Conservation (phyloP, 257 asterid species). For the Plantago ovata region DNA sequence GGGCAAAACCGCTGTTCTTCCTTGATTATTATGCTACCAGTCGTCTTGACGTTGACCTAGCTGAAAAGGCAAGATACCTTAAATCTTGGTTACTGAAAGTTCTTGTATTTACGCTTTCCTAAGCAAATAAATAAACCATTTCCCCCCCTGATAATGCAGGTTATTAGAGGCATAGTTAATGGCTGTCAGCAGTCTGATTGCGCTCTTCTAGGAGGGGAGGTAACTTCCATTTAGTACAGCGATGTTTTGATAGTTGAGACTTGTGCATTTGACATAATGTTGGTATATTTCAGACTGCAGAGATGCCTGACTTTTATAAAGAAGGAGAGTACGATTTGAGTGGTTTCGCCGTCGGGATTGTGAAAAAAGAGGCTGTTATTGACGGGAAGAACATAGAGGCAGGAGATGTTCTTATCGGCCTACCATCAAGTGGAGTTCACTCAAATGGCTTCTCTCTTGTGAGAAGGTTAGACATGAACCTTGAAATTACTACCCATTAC, state of each 20-base stretch:
- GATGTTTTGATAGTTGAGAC: no score
- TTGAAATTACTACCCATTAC: no score
- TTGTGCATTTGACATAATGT: slow-evolving; percentile 10
- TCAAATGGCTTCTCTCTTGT: slow-evolving; percentile 92
- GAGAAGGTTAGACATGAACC: slow-evolving; percentile 49
- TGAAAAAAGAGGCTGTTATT: slow-evolving; percentile 67
- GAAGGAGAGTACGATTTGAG: slow-evolving; percentile 94
- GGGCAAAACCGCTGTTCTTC: slow-evolving; percentile 95
- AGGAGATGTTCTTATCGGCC: slow-evolving; percentile 84
- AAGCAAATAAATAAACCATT: not conserved
- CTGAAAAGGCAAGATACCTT: slow-evolving; percentile 68
- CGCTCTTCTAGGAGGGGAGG: slow-evolving; percentile 96
- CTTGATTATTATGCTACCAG: slow-evolving; percentile 96
- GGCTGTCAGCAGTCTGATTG: slow-evolving; percentile 93
- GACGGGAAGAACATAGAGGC: slow-evolving; percentile 68
- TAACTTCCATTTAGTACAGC: slow-evolving; percentile 18
- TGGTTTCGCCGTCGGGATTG: slow-evolving; percentile 91
- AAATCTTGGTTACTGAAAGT: not conserved
- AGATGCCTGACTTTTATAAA: slow-evolving; percentile 94
- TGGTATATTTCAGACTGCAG: slow-evolving; percentile 74
- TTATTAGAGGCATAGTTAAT: slow-evolving; percentile 85
- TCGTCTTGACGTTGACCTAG: slow-evolving; percentile 88
- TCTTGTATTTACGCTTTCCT: not conserved
- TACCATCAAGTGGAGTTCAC: slow-evolving; percentile 97
- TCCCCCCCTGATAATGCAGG: slow-evolving; percentile 55